Evolutionary conservation across 2,329 filamentous ascomycete genomes (phyloP).

Genomic region (Microsporum ferrugineum): DNA sequence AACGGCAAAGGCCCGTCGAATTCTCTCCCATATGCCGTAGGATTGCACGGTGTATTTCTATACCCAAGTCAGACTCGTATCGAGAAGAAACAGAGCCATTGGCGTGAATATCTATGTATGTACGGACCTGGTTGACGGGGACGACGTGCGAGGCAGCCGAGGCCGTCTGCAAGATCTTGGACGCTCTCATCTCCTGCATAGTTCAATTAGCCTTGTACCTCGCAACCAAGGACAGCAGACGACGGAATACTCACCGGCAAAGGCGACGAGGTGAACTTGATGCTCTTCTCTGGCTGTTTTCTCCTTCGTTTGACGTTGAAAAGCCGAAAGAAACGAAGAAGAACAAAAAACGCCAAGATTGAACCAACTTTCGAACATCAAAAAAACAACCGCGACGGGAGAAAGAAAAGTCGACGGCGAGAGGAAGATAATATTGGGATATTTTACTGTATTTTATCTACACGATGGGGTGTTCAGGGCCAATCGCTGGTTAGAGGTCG

Average conservation of each 20-base stretch:
- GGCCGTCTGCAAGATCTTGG: slow-evolving; percentile 27
- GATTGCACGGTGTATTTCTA: slow-evolving; percentile 97
- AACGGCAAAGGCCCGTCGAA: slow-evolving; percentile 68
- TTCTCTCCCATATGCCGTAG: slow-evolving; percentile 70
- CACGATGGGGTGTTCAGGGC: no score
- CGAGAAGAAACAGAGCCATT: not conserved
- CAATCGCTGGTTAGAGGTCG: no score
- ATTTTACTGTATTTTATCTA: no score
- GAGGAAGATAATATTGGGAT: not conserved
- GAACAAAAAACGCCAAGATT: not conserved
- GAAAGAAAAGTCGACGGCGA: not conserved
- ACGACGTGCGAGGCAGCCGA: slow-evolving; percentile 29
- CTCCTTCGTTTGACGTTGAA: not conserved
- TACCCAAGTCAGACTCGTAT: not conserved
- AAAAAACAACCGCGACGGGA: not conserved
- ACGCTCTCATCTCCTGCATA: slow-evolving; percentile 14
- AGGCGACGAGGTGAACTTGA: not conserved
- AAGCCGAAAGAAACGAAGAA: not conserved
- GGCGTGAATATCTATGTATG: not conserved
- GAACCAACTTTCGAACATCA: not conserved
- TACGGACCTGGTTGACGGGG: slow-evolving; percentile 27
- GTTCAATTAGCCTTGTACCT: not conserved
- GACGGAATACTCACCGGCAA: not conserved
- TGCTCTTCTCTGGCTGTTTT: not conserved
- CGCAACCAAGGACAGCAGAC: not conserved